Percentiles rank a stretch among this genome's conserved stretches.
Evolutionary conservation across 345 rosid species (phyloP).

Genomic region (Punica granatum): DNA sequence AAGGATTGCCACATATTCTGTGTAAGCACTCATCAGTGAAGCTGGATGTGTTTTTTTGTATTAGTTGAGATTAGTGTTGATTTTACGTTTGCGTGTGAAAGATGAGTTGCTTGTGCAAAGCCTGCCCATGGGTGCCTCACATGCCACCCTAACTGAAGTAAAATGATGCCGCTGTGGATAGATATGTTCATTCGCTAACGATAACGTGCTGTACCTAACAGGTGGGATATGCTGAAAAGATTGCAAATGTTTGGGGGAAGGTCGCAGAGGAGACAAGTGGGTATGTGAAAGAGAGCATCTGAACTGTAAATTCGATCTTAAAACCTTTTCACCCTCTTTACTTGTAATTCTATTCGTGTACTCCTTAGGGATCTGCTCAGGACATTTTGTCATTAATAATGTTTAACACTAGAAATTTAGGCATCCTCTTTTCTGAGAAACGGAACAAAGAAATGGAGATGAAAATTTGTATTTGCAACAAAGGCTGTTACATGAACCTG

Average conservation of each 20-base stretch:
- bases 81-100: not conserved
- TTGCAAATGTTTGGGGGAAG: slow-evolving; percentile 78
- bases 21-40: not conserved
- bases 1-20: not conserved
- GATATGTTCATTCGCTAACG: not conserved
- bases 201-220: slow-evolving; percentile 17
- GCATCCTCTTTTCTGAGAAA: not conserved
- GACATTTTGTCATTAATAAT: slow-evolving; percentile 7
- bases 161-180: not conserved
- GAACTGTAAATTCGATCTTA: slow-evolving; percentile 36
- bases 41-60: not conserved
- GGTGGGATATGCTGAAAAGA: slow-evolving; percentile 97
- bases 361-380: slow-evolving; percentile 16
- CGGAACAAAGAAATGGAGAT: not conserved
- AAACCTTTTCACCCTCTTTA: slow-evolving; percentile 9
- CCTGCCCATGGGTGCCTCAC: not conserved
- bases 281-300: slow-evolving; percentile 48
- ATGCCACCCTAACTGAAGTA: not conserved
- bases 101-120: not conserved
- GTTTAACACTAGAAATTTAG: not conserved
- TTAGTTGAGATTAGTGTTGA: not conserved
- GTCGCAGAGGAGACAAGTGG: slow-evolving; percentile 82
- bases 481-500: slow-evolving; percentile 1
- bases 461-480: slow-evolving; percentile 1
- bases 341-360: slow-evolving; percentile 10